phyloP scores from a whole-genome alignment of 192 early-diverging fungal genomes.

The Spinellus fusiger region DNA sequence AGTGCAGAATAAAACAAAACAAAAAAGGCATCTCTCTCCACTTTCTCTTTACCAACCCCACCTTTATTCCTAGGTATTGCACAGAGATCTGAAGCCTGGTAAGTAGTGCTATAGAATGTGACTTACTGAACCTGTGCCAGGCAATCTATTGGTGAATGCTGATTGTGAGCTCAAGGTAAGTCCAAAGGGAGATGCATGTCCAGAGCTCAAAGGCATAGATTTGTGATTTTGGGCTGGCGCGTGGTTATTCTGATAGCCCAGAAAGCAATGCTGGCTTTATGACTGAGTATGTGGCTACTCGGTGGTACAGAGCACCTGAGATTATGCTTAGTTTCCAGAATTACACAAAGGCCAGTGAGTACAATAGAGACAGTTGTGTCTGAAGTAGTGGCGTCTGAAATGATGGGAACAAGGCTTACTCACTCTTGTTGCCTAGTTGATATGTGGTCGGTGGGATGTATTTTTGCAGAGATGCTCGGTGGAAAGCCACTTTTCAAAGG shows the following conservation, averaged over 20 bases:
- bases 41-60: neutral
- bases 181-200: constrained; percentile 68
- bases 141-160: constrained; percentile 21
- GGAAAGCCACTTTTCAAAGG: constrained; percentile 83
- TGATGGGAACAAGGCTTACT: neutral
- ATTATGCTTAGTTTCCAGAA: constrained; percentile 84
- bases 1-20: neutral
- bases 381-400: no score
- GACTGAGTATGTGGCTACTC: constrained; percentile 92
- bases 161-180: constrained; percentile 24
- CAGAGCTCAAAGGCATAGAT: constrained; percentile 83
- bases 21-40: neutral
- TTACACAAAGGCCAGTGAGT: constrained; percentile 86
- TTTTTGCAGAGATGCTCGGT: constrained; percentile 89
- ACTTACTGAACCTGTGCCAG: no score
- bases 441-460: constrained; percentile 93
- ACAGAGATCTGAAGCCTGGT: constrained; percentile 87
- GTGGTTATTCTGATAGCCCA: constrained; percentile 64
- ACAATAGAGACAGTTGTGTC: no score
- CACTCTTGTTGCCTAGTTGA: constrained; percentile 43
- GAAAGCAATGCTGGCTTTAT: constrained; percentile 74
- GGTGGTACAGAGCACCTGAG: constrained; percentile 94
- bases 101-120: no score
- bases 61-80: constrained; percentile 51
- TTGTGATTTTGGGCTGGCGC: constrained; percentile 93